Base-by-base conservation (phyloP, 805 yeast species). In the Ogataea nitratoaversa region DNA sequence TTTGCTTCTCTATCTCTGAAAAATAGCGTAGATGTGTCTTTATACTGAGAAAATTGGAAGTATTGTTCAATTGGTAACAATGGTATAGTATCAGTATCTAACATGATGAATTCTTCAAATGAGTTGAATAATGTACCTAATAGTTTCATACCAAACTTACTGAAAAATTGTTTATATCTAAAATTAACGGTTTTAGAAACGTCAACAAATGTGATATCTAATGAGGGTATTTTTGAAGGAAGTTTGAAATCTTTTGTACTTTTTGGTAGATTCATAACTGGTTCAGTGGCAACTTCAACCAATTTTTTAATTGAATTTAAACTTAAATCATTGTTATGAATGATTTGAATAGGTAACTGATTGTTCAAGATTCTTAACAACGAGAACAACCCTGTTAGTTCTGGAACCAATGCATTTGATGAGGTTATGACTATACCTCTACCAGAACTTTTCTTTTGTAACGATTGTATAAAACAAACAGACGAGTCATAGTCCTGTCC, bases 111-210 rank as follows among this genome's bases (percentile, higher is more conserved):
- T 40, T 77, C 81, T 48, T 74, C 78, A 52, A 72, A 77, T 2
- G 81, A 70, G 45, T 72, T 79, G 57, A 81, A 80, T 28, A 77
- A 45, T 19, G 73, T 65, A 1, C 85, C 82, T 24, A 79, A 51
- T 56, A 81, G 68, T 53, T 80, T 82, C 59, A 57, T 62, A 24
- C 65, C 59, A 50, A 57, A 63, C 22, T 52, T 46, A 24, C 37
- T 40, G 46, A 57, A 63, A 40, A 46, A 56, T 4, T 41, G 36
- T 39, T 47, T 50, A 41, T 53, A 62, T 27, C 41, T 46, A 32
- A 47, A 53, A 28, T 44, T 38, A 19, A 64, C 49, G 2, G 58
- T 46, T 19, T 49, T 51, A 2, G 63, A 56, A 19, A 62, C 59
- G 47, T 64, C 64, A 23, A 64, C 66, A 52, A 63, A 52, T 12